These are phyloP conservation scores for Glarea lozoyensis DNA, from an alignment of 495 filamentous ascomycete genomes.

Conservation along the genomic window DNA sequence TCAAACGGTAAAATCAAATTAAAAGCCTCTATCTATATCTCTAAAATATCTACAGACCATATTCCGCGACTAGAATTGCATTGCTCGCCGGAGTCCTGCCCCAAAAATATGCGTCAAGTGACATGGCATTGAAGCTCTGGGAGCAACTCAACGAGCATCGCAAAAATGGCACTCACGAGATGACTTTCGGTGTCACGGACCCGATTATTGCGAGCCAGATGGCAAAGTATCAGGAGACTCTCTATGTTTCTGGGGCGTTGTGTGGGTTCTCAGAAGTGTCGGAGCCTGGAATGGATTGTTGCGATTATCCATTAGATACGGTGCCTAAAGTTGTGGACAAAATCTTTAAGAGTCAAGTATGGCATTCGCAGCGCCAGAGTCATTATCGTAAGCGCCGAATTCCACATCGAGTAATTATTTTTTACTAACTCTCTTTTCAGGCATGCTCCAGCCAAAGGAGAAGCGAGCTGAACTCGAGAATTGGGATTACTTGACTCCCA, in stretches of 20 bases:
- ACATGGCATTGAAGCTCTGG: constrained; percentile 18
- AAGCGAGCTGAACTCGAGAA: constrained; percentile 13
- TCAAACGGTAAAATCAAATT: neutral
- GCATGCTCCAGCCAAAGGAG: constrained; percentile 15
- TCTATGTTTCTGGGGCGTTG: constrained; percentile 20
- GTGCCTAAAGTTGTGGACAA: constrained; percentile 20
- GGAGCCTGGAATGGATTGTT: constrained; percentile 19
- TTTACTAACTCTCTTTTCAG: neutral
- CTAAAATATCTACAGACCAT: neutral
- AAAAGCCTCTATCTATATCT: neutral
- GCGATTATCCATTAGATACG: constrained; percentile 20
- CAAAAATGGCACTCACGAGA: constrained; percentile 15
- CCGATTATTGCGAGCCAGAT: constrained; percentile 17
- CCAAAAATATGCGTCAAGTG: constrained; percentile 9
- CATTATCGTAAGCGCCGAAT: constrained; percentile 10
- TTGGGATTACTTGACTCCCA: constrained; percentile 21
- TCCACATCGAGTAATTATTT: neutral
- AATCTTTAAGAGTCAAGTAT: constrained; percentile 18
- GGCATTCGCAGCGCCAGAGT: constrained; percentile 17
- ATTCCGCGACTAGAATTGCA: constrained; percentile 6
- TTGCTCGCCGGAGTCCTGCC: constrained; percentile 4
- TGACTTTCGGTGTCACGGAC: constrained; percentile 21
- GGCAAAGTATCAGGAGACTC: constrained; percentile 20
- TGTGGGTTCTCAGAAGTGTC: constrained; percentile 21
- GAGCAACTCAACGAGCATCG: constrained; percentile 14